phyloP scores from a whole-genome alignment of 1,284 basidiomycete species.

The Austropuccinia psidii region DNA sequence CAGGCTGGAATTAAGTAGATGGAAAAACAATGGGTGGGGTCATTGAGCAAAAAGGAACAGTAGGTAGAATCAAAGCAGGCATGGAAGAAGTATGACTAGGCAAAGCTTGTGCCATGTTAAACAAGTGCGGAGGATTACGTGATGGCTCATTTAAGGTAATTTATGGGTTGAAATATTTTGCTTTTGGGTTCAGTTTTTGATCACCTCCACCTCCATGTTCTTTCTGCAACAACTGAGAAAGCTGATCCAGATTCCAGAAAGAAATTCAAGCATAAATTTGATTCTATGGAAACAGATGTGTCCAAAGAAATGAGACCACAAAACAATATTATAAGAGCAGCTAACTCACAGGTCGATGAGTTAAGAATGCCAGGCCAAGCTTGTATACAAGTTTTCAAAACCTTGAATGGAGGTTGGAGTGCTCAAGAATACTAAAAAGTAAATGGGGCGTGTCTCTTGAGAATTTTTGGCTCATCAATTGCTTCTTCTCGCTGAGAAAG shows the following conservation, averaged over 20 bases:
- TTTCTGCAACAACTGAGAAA: background rate
- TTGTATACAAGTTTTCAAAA: conserved; percentile 71
- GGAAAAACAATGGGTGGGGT: too few species aligned
- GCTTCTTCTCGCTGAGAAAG: background rate
- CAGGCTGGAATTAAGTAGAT: too few species aligned
- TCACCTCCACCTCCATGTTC: too few species aligned
- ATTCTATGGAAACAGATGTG: conserved; percentile 50
- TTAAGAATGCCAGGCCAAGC: conserved; percentile 71
- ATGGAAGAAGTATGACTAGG: too few species aligned
- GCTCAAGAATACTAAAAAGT: conserved; percentile 63
- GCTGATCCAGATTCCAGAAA: background rate
- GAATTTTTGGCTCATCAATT: conserved; percentile 43
- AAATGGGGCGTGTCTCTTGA: conserved; percentile 53
- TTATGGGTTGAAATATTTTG: too few species aligned
- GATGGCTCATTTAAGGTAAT: too few species aligned
- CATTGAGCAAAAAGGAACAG: too few species aligned
- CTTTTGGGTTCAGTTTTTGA: too few species aligned
- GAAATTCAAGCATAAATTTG: background rate
- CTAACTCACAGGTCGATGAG: conserved; percentile 52
- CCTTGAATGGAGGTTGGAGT: conserved; percentile 60
- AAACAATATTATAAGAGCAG: conserved; percentile 70
- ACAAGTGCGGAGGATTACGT: too few species aligned
- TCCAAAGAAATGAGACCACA: conserved; percentile 76
- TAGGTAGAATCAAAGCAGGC: too few species aligned
- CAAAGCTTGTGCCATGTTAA: too few species aligned